A percentile compares a stretch with the other conserved stretches of the same genome.
Evolutionary conservation across 257 asterid genomes (phyloP).

Genomic region (Solanum rostratum): DNA sequence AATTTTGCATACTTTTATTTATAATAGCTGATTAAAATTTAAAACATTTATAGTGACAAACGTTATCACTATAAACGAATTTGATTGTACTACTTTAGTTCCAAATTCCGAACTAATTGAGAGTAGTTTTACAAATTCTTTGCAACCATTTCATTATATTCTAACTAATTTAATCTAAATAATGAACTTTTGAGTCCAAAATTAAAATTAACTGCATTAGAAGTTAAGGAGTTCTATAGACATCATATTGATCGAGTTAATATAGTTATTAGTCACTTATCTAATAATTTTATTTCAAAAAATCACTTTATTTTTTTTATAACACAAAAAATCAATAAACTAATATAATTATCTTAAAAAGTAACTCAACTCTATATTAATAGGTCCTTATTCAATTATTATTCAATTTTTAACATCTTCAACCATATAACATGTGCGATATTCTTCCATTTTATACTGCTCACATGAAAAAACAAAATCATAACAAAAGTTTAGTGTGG

Average conservation of each 20-base stretch:
- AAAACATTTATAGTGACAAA: too few relatives aligned
- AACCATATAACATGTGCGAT: not conserved
- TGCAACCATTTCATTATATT: not conserved
- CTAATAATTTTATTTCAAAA: too few relatives aligned
- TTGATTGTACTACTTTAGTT: not conserved
- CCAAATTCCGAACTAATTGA: not conserved
- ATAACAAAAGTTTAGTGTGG: not conserved
- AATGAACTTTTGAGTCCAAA: not conserved
- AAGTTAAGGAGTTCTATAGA: not conserved
- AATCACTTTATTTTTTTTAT: too few relatives aligned
- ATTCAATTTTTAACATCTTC: not conserved
- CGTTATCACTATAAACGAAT: too few relatives aligned
- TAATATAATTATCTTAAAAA: too few relatives aligned
- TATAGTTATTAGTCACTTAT: too few relatives aligned
- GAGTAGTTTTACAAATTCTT: not conserved
- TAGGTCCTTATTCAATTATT: not conserved
- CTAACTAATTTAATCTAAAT: not conserved
- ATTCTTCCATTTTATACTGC: not conserved
- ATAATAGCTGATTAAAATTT: too few relatives aligned
- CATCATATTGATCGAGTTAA: not conserved
- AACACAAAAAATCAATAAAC: too few relatives aligned
- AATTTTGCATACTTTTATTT: too few relatives aligned
- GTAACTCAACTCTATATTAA: too few relatives aligned
- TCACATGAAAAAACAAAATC: not conserved
- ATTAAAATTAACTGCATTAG: not conserved